These are phyloP conservation scores for Aureobasidium sp. DNA, from an alignment of 2,329 filamentous ascomycete genomes.

Conservation along the genomic window DNA sequence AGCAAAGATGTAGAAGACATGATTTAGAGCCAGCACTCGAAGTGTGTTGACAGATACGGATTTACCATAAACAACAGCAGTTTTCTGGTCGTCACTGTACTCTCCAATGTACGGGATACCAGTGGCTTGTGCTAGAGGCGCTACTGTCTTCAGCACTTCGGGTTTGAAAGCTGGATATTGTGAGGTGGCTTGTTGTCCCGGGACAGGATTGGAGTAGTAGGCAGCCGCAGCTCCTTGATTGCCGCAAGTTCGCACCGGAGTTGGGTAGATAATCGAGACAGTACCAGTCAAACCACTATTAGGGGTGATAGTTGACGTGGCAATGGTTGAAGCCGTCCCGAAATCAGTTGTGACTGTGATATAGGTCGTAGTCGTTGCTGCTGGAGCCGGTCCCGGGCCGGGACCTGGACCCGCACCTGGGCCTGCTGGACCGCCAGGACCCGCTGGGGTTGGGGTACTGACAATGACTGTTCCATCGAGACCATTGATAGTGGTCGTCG, in stretches of 20 bases:
- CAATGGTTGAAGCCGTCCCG: slow-evolving; percentile 16
- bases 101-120: slow-evolving; percentile 19
- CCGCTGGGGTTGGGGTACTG: slow-evolving; percentile 15
- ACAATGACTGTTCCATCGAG: slow-evolving; percentile 19
- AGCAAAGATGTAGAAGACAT: slow-evolving; percentile 24
- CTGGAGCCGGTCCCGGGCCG: too few relatives aligned
- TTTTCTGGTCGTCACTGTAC: neutral
- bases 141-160: slow-evolving; percentile 14
- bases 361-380: slow-evolving; percentile 17
- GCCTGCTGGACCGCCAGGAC: too few relatives aligned
- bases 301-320: slow-evolving; percentile 9
- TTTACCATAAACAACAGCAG: slow-evolving; percentile 13
- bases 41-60: neutral
- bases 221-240: slow-evolving; percentile 11
- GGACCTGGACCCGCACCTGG: too few relatives aligned
- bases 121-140: neutral
- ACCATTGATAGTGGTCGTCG: slow-evolving; percentile 16
- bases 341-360: slow-evolving; percentile 17
- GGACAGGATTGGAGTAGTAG: slow-evolving; percentile 11
- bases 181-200: slow-evolving; percentile 11
- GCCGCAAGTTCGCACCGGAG: slow-evolving; percentile 14
- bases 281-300: slow-evolving; percentile 10
- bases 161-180: slow-evolving; percentile 21
- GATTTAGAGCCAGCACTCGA: slow-evolving; percentile 3
- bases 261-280: slow-evolving; percentile 21